Evolutionary conservation across 169 alveolate species (phyloP), one percentile per base, ranked within the genome.

Genomic region (Cryptosporidium ryanae): DNA sequence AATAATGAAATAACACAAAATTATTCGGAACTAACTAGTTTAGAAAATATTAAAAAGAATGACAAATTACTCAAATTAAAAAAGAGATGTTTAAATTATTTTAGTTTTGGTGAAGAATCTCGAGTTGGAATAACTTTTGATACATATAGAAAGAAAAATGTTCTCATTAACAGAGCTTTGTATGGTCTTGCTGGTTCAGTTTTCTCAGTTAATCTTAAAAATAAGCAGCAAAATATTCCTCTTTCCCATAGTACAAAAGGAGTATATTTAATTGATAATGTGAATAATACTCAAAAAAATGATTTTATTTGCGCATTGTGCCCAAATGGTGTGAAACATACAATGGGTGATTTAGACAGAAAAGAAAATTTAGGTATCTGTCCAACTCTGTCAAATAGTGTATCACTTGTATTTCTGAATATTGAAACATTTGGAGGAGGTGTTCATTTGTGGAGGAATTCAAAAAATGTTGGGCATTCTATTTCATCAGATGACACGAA

Each of bases 371-470:
- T 29, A 7, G 10, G 6, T 15, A 10, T 44, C 23, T 76, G 71
- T 1, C 87, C 87, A 32, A 76, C 87, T 8, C 64, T 76, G 17
- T 52, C 52, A 32, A 61, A 18, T 29, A 76, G 87, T 12, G 71
- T 76, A 34, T 76, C 87, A 61, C 64, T 76, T n/a, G 87, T 76
- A 7, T 76, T 76, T 43, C 59, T 76, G 1, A 76, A 76, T 34
- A 76, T 76, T 13, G 71, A 76, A 59, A 38, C 71, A 2, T 76
- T 76, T 76, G 87, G 71, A 27, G 87, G 87, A n/a, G 87, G 87
- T 12, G 70, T 43, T 23, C 57, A 76, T 43, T 43, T 76, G 23
- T 76, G 87, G 87, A 76, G 46, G 31, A 59, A 76, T 25, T 76
- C 87, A 2, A 76, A 61, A 52, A 76, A 76, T 34, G 13, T 76